Evolutionary conservation across 257 asterid genomes (phyloP), one percentile per base, ranked within the genome.

Genomic region (Solanum chiquidenum): DNA sequence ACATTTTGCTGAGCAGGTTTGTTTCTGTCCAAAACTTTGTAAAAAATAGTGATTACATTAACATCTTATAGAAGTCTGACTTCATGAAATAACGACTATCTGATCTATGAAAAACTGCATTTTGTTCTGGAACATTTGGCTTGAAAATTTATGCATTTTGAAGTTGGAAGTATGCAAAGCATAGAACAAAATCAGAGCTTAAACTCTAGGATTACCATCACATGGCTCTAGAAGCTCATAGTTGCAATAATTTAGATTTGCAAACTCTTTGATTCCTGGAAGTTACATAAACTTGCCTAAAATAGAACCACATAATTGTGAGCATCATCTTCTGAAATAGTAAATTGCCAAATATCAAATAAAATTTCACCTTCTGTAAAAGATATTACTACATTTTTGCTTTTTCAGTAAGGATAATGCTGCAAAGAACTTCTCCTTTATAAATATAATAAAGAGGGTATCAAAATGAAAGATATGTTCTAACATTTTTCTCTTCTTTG

Each of bases 1-100:
- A 88, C 98, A 96, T 92, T 96, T 96, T 52, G 98, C 99, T 35
- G 94, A 95, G 60, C 93, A 96, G 98, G 98, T 96, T 87, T 88
- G 83, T 5, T 52, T 29, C 75, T 62, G 46, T 49, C 82, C 83
- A 42, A 20, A 27, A 33, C 82, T 44, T 35, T 5, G 49, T 25
- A 5, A 72, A 86, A 18, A 58, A 12, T 0, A 5, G 10, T 9
- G 8, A 74, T 37, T 35, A 35, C 49, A 20, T 79, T 27, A 44
- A 27, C 66, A 44, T 44, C 66, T 46, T 27, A 25, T 44, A 58
- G 27, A 79, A 25, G 38, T 79, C 40, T 76, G 60, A 40, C 33
- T 10, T 62, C 71, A 23, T 62, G 71, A 62, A 62, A 62, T 62
- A n/a, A 4, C 4, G 16, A 62, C 49, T 40, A n/a, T 29, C 40